A percentile compares a stretch with the other conserved stretches of the same genome.
These are phyloP conservation scores for Porcisia deanei DNA, from an alignment of 208 protist genomes.

Conservation along the genomic window DNA sequence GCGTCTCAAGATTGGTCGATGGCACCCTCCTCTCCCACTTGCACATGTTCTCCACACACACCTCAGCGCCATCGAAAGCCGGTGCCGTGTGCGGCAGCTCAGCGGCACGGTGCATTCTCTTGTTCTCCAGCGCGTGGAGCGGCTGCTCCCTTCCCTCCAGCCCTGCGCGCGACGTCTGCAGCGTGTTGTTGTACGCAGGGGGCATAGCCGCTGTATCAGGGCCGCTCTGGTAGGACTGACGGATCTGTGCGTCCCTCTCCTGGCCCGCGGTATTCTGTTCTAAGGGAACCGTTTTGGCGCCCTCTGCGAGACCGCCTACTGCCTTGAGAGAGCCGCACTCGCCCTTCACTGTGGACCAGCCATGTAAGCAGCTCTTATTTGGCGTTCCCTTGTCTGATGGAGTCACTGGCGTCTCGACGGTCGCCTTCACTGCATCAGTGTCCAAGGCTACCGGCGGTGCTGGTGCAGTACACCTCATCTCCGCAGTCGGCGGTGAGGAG, in stretches of 20 bases:
- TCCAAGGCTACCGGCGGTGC: background rate
- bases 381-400: background rate
- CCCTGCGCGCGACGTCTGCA: constrained; percentile 13
- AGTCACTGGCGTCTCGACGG: background rate
- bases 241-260: background rate
- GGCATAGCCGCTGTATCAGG: background rate
- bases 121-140: background rate
- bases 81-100: constrained; percentile 2
- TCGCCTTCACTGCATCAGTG: background rate
- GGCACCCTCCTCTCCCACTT: background rate
- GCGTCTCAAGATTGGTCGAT: background rate
- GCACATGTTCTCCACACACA: background rate
- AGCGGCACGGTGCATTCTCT: background rate
- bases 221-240: background rate
- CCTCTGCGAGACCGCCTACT: background rate
- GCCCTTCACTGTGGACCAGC: background rate
- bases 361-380: background rate
- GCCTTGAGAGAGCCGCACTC: background rate
- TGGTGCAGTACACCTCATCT: background rate
- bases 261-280: background rate
- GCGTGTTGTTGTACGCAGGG: background rate
- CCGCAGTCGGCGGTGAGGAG: background rate
- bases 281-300: background rate
- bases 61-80: background rate
- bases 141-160: constrained; percentile 4